Evolutionary conservation across 768 basidiomycete genomes (phyloP), one percentile per base, ranked within the genome.

Genomic region (Aureoboletus auriporus): DNA sequence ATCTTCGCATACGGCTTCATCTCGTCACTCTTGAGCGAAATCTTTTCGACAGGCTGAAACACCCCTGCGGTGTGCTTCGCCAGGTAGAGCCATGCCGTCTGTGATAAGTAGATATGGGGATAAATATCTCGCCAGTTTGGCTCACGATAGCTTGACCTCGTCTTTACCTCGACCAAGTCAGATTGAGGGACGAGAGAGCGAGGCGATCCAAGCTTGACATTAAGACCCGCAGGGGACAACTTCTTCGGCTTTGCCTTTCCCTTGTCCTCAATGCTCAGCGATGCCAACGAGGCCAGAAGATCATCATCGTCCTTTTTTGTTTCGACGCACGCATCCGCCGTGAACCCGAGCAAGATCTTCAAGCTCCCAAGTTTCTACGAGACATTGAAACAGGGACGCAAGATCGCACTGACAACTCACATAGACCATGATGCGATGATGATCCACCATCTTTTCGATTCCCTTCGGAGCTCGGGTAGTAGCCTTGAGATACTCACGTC

Each of bases 61-160:
- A 35, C 64, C 1, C 86, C 86, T 4, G 70, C 62, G 12, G 69
- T 58, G 60, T 89, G 86, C 36, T 76, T 66, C 0, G 76, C 86
- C 45, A 86, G 67, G 59, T 78, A 82, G 49, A 82, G 73, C 55
- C 79, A 75, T 2, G 74, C 67, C 0, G 83, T 88, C 59, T 83
- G 82, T 6, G 87, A 86, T 46, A 89, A 74, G 60, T 76, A 83
- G 11, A 88, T 65, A 59, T 88, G 86, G 0, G 81, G 78, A 61
- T 80, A 86, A 1, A 70, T 67, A 11, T 85, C 82, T 27, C 58
- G 68, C 84, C 84, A 87, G 56, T 83, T 70, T 49, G 70, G 69
- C 8, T 66, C 61, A 7, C 61, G 54, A n/a, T 41, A 35, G 5
- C 38, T 29, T 1, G 63, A 56, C n/a, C 64, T 38, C 36, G 74